Evolutionary conservation across 257 asterid species (phyloP).

Genomic region (Scutellaria baicalensis): DNA sequence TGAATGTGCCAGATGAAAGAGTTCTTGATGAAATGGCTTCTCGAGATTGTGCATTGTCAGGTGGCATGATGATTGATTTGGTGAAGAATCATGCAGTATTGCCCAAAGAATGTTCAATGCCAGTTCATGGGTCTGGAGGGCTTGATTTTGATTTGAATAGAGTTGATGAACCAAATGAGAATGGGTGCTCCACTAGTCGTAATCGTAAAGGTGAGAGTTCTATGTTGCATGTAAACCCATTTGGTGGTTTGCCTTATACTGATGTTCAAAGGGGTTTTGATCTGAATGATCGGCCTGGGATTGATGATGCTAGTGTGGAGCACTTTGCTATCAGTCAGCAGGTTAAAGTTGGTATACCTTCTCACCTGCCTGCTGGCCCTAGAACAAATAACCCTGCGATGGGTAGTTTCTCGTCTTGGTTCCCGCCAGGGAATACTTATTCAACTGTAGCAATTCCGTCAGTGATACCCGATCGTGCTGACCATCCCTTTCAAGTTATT

Average conservation of each 20-base stretch:
- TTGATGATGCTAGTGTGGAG: constrained; percentile 28
- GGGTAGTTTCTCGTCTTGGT: constrained; percentile 71
- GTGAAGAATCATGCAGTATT: not conserved
- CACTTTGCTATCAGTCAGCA: constrained; percentile 17
- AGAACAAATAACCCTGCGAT: constrained; percentile 29
- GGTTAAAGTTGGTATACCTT: constrained; percentile 27
- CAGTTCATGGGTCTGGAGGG: constrained; percentile 23
- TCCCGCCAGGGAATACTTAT: constrained; percentile 54
- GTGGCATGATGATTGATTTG: constrained; percentile 3
- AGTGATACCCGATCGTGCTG: constrained; percentile 59
- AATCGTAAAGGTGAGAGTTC: constrained; percentile 20
- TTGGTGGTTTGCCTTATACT: constrained; percentile 17
- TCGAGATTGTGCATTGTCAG: constrained; percentile 20
- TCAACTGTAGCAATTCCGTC: constrained; percentile 48
- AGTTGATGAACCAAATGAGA: constrained; percentile 39
- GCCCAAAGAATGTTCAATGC: constrained; percentile 11
- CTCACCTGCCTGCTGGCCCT: constrained; percentile 45
- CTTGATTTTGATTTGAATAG: constrained; percentile 56
- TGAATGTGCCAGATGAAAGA: constrained; percentile 50
- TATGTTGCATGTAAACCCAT: constrained; percentile 21
- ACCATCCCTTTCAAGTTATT: constrained; percentile 33
- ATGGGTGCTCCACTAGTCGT: constrained; percentile 29
- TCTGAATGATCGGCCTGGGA: constrained; percentile 45
- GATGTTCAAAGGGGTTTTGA: constrained; percentile 40
- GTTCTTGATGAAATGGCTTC: constrained; percentile 39